Evolutionary conservation across 2,329 filamentous ascomycete genomes (phyloP).

Genomic region (Sarocladium brachiariae): DNA sequence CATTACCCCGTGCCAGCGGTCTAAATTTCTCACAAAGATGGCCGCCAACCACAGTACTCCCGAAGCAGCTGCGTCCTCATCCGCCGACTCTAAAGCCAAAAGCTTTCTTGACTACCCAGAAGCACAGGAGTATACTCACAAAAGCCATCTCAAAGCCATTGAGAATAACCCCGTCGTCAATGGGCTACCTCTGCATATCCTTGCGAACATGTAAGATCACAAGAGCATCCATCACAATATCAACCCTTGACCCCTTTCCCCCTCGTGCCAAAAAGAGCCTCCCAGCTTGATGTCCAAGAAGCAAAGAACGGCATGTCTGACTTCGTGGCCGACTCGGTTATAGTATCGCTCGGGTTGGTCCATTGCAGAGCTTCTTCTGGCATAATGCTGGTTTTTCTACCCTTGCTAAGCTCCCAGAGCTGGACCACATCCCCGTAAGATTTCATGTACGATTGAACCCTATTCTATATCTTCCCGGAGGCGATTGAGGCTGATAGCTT

Average conservation of each 20-base stretch:
- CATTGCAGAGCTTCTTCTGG: conserved; percentile 62
- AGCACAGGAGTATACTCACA: conserved; percentile 17
- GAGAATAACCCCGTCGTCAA: conserved; percentile 64
- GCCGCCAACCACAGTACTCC: neutral
- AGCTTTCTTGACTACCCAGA: conserved; percentile 19
- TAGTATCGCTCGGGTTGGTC: conserved; percentile 6
- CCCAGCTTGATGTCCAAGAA: too few relatives aligned
- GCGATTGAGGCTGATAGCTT: neutral
- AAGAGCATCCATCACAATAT: neutral
- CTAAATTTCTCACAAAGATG: neutral
- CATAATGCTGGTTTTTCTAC: conserved; percentile 54
- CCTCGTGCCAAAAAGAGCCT: too few relatives aligned
- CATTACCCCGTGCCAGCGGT: too few relatives aligned
- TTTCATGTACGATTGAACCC: conserved; percentile 43
- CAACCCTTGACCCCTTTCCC: too few relatives aligned
- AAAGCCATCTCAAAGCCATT: conserved; percentile 20
- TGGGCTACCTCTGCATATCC: conserved; percentile 56
- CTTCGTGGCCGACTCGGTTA: conserved; percentile 19
- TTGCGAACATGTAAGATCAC: conserved; percentile 47
- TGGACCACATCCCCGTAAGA: conserved; percentile 37
- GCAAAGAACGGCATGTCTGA: conserved; percentile 54
- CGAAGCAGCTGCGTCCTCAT: neutral
- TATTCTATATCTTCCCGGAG: too few relatives aligned
- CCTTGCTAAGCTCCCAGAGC: conserved; percentile 37
- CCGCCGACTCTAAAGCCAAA: neutral